A percentile compares a stretch with the other conserved stretches of the same genome.
Conservation (phyloP, 768 basidiomycete genomes). For the Megacollybia marginata region DNA sequence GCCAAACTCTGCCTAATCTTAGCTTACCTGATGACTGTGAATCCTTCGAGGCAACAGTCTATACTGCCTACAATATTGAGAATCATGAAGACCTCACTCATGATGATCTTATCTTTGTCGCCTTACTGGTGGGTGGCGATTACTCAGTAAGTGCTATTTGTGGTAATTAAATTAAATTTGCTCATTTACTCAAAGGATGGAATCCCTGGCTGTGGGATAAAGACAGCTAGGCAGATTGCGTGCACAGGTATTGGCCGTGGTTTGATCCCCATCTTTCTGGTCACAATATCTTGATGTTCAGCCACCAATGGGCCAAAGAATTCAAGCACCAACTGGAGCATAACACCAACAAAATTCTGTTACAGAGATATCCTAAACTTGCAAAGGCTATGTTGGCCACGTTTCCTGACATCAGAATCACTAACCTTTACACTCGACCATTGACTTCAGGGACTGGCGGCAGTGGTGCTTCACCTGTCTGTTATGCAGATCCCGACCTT, state of each 20-base stretch:
- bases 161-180: neutral
- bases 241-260: no score
- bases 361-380: slow-evolving; percentile 15
- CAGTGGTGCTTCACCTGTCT: neutral
- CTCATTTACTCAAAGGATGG: no score
- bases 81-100: slow-evolving; percentile 9
- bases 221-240: slow-evolving; percentile 27
- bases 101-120: no score
- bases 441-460: slow-evolving; percentile 6
- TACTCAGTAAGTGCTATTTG: no score
- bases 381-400: slow-evolving; percentile 16
- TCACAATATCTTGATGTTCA: slow-evolving; percentile 4
- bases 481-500: neutral
- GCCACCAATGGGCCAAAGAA: slow-evolving; percentile 17
- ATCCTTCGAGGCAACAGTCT: slow-evolving; percentile 33
- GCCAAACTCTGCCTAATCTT: slow-evolving; percentile 20
- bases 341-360: slow-evolving; percentile 14
- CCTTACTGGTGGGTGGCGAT: no score
- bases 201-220: slow-evolving; percentile 14
- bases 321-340: slow-evolving; percentile 16
- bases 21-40: slow-evolving; percentile 37
- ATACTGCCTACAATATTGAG: slow-evolving; percentile 16
- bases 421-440: slow-evolving; percentile 32
- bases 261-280: slow-evolving; percentile 16
- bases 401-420: slow-evolving; percentile 25